Evolutionary conservation across 2,329 filamentous ascomycete species (phyloP).

Genomic region (Furcasterigmium furcatum): DNA sequence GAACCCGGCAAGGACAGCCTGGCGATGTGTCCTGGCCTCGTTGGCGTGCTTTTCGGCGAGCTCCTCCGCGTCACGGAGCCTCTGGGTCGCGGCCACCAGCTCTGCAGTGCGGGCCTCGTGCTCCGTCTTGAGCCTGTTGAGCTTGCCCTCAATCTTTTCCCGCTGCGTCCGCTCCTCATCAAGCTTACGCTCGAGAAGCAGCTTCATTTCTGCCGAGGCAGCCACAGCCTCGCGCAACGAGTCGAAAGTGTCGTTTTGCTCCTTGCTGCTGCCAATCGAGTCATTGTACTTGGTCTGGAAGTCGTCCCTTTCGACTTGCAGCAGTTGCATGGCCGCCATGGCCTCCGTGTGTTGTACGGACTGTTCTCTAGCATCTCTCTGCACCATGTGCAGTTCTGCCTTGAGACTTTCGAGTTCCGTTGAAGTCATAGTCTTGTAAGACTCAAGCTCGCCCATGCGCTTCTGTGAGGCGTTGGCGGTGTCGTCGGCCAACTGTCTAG

Average conservation of each 20-base stretch:
- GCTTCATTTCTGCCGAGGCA: conserved; percentile 74
- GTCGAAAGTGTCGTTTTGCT: conserved; percentile 67
- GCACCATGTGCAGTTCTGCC: conserved; percentile 76
- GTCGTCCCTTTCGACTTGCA: conserved; percentile 85
- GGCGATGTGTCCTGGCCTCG: conserved; percentile 82
- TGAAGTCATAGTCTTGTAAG: conserved; percentile 77
- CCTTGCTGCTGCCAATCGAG: conserved; percentile 62
- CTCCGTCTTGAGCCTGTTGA: conserved; percentile 74
- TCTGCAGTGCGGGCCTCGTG: conserved; percentile 79
- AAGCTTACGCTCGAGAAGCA: conserved; percentile 74
- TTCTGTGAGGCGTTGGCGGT: conserved; percentile 78
- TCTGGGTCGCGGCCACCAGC: conserved; percentile 69
- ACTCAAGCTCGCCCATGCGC: conserved; percentile 79
- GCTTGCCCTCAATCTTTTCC: conserved; percentile 72
- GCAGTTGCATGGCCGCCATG: conserved; percentile 66
- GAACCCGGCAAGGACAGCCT: conserved; percentile 78
- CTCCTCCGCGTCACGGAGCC: conserved; percentile 82
- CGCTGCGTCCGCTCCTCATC: conserved; percentile 77
- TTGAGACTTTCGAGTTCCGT: conserved; percentile 83
- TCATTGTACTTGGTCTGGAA: conserved; percentile 67
- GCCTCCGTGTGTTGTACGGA: conserved; percentile 76
- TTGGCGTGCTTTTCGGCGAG: conserved; percentile 81
- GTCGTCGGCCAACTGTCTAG: conserved; percentile 83
- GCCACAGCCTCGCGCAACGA: conserved; percentile 75
- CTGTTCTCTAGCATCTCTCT: conserved; percentile 77